Conservation (phyloP, 805 yeast species). For the Kockiozyma suomiensis region DNA sequence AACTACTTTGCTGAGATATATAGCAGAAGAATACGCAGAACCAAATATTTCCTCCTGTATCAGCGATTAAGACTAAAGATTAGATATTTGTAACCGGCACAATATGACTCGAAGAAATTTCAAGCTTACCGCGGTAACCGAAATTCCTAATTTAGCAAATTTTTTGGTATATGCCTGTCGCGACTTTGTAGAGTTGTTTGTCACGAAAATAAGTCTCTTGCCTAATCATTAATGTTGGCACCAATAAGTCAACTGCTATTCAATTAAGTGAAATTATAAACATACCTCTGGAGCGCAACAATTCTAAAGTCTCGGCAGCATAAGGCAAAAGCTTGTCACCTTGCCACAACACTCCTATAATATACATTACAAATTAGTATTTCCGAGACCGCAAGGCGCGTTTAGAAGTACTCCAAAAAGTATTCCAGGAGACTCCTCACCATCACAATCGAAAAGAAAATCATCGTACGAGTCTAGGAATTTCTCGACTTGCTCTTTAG, state of each 20-base stretch:
- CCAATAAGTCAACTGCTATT: no score
- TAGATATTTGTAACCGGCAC: no score
- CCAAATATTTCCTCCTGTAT: conserved; percentile 76
- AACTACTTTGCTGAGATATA: conserved; percentile 75
- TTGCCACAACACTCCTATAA: conserved; percentile 78
- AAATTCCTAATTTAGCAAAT: conserved; percentile 63
- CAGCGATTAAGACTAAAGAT: no score
- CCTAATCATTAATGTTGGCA: conserved; percentile 39
- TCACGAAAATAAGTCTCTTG: conserved; percentile 83
- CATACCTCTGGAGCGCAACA: conserved; percentile 49
- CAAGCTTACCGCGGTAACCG: conserved; percentile 37
- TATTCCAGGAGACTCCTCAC: conserved; percentile 7
- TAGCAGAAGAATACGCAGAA: conserved; percentile 87
- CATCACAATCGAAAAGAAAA: conserved; percentile 95
- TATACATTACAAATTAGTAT: background rate
- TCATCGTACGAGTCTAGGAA: conserved; percentile 70
- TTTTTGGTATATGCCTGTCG: conserved; percentile 74
- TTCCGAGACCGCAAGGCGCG: no score
- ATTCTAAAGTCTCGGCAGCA: conserved; percentile 70
- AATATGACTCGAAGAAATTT: background rate
- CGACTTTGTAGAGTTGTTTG: conserved; percentile 94
- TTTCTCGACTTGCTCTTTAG: conserved; percentile 52
- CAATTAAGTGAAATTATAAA: background rate
- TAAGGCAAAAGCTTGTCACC: conserved; percentile 81
- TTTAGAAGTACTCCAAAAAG: background rate